These are phyloP conservation scores for Fusarium torreyae DNA, from an alignment of 2,329 filamentous ascomycete genomes.

Conservation along the genomic window DNA sequence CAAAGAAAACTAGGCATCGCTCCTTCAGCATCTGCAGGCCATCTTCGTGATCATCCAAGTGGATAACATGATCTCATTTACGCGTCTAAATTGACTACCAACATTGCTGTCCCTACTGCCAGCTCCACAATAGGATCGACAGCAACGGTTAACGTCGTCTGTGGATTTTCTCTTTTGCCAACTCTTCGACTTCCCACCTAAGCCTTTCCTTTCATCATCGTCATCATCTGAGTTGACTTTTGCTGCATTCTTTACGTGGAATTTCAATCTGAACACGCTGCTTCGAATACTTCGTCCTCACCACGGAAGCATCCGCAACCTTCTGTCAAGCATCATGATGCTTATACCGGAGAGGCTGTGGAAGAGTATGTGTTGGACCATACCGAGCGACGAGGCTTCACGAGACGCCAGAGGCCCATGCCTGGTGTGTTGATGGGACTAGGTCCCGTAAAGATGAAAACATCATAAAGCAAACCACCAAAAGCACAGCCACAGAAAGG, in stretches of 20 bases:
- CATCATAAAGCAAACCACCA: conserved; percentile 77
- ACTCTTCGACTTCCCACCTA: background rate
- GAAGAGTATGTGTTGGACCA: conserved; percentile 57
- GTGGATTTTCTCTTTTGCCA: background rate
- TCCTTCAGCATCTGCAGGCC: background rate
- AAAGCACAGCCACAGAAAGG: conserved; percentile 76
- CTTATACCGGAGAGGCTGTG: conserved; percentile 45
- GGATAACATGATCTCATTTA: conserved; percentile 30
- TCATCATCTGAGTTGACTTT: background rate
- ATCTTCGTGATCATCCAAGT: background rate
- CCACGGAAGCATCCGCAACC: background rate
- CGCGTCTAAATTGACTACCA: background rate
- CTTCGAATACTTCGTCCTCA: background rate
- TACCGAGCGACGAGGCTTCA: conserved; percentile 53
- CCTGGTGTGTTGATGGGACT: conserved; percentile 78
- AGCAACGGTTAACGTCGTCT: background rate
- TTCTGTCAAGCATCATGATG: background rate
- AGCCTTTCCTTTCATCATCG: background rate
- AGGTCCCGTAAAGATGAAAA: conserved; percentile 78
- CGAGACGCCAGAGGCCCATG: conserved; percentile 72
- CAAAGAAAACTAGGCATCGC: no score
- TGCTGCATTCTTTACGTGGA: background rate
- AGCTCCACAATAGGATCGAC: background rate
- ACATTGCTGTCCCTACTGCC: background rate
- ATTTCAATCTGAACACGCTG: background rate